A percentile compares a stretch with the other conserved stretches of the same genome.
phyloP scores from a whole-genome alignment of 176 grass and related monocot genomes.

The Eleusine indica region DNA sequence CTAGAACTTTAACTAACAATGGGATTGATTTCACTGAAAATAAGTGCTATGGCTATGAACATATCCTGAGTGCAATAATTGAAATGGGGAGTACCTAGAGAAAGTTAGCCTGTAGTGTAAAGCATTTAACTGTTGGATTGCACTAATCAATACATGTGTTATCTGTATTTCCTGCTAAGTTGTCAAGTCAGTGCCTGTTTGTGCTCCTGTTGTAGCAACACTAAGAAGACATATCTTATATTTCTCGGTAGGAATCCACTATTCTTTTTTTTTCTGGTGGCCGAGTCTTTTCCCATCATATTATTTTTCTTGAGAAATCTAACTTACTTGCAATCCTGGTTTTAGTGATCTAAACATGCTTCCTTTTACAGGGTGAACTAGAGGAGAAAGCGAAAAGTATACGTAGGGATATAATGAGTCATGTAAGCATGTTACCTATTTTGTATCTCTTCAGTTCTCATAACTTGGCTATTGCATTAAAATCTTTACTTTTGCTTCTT shows the following conservation, averaged over 20 bases:
- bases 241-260: background rate
- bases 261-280: background rate
- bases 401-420: slow-evolving; percentile 61
- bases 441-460: background rate
- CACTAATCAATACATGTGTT: background rate
- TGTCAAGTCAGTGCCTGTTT: background rate
- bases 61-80: background rate
- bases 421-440: slow-evolving; percentile 60
- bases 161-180: background rate
- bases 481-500: slow-evolving; percentile 18
- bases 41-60: background rate
- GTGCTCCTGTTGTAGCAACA: background rate
- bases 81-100: background rate
- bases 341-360: slow-evolving; percentile 20
- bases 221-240: background rate
- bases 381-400: slow-evolving; percentile 74
- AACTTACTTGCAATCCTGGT: slow-evolving; percentile 4
- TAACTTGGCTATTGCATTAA: background rate
- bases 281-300: background rate
- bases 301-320: slow-evolving; percentile 30
- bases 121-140: background rate
- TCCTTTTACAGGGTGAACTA: slow-evolving; percentile 63
- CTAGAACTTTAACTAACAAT: background rate
- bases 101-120: background rate
- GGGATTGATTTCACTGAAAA: background rate